phyloP scores from a whole-genome alignment of 2,329 filamentous ascomycete species.

The Podosphaera fusca region DNA sequence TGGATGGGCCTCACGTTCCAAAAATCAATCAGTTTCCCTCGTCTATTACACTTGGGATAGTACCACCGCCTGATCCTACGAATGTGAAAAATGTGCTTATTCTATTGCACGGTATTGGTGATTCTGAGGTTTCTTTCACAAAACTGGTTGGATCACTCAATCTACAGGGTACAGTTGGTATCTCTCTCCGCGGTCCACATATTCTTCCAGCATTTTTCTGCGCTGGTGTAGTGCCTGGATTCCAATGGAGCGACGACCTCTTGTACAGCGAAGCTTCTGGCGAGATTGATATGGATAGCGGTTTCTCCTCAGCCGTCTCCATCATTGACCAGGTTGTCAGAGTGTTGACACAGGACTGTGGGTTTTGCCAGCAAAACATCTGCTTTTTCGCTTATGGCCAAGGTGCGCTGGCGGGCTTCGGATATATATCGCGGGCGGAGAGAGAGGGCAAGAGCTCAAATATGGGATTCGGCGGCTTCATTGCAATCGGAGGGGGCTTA shows the following conservation, averaged over 20 bases:
- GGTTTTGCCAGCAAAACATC: constrained; percentile 25
- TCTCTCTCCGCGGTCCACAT: constrained; percentile 36
- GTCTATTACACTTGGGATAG: constrained; percentile 17
- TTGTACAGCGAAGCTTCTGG: constrained; percentile 28
- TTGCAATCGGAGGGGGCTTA: constrained; percentile 38
- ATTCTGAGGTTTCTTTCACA: constrained; percentile 34
- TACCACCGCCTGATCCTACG: constrained; percentile 13
- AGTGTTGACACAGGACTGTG: constrained; percentile 24
- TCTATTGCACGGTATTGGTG: constrained; percentile 48
- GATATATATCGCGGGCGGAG: constrained; percentile 14
- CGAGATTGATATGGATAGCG: constrained; percentile 29
- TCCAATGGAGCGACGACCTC: constrained; percentile 37
- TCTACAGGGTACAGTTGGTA: constrained; percentile 39
- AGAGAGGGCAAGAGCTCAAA: not conserved
- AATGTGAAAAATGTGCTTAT: constrained; percentile 35
- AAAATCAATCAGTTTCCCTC: constrained; percentile 23
- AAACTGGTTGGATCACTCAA: constrained; percentile 31
- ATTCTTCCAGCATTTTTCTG: constrained; percentile 30
- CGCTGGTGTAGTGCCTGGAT: constrained; percentile 17
- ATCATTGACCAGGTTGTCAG: constrained; percentile 22
- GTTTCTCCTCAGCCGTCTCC: constrained; percentile 22
- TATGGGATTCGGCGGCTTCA: constrained; percentile 29
- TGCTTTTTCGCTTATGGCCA: constrained; percentile 32
- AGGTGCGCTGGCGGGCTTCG: constrained; percentile 30
- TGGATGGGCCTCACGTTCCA: constrained; percentile 13